Evolutionary conservation across 495 filamentous ascomycete species (phyloP), one percentile per base, ranked within the genome.

Genomic region (Aspergillus ellipticus): DNA sequence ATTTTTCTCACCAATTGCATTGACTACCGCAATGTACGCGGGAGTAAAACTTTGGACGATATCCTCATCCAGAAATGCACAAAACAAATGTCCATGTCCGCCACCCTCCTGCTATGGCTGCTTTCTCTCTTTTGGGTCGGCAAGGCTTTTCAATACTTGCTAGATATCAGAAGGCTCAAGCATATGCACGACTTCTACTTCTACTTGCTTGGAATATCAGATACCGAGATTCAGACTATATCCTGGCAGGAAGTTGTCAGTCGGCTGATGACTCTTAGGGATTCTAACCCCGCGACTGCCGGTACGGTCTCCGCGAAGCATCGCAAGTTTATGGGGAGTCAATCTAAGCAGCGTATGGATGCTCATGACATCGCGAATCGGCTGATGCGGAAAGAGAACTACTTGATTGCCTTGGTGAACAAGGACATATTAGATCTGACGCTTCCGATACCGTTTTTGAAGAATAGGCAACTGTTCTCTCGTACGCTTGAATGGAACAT

Each of bases 351-450:
- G 74, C 82, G 94, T 49, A 87, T 97, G 71, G 94, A 97, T 74
- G 94, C 94, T 4, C 89, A 96, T 59, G 93, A 96, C 67, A 96
- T 98, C 68, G 95, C 94, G 7, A 98, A 97, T 65, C 85, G 94
- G 45, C 71, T 98, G 47, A 97, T 98, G 94, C 87, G 94, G 59
- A 86, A 88, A 65, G 94, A 96, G 55, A 98, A 98, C 63, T 98
- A 96, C 60, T 74, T 96, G 58, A 97, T 98, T 64, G 94, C 95
- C 9, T 67, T 98, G 49, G 88, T 97, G 72, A 98, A 98, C 72
- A 97, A 97, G 68, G 93, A 97, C 37, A 84, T 97, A 28, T 69
- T 98, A 29, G 87, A 98, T 68, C 77, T 96, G 21, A 89, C 88
- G 0, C 79, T 96, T 15, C 90, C 89, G 3, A 69, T 98, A 6